phyloP scores from a whole-genome alignment of 2,329 filamentous ascomycete species.

The Pseudonectria foliicola region DNA sequence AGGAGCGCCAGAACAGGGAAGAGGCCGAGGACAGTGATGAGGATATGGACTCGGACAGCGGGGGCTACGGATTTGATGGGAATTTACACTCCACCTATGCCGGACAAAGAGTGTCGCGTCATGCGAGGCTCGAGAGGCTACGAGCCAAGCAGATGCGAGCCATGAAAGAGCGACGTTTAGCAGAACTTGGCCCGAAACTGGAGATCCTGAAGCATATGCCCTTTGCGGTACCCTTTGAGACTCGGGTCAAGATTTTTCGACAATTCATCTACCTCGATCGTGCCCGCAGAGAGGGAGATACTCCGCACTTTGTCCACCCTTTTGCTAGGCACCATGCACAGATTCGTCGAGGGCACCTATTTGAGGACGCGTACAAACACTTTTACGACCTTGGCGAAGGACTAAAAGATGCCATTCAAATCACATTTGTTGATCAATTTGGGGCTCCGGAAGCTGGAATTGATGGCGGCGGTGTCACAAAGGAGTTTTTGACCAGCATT shows the following conservation, averaged over 20 bases:
- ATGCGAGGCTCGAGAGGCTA: conserved; percentile 56
- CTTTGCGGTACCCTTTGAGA: conserved; percentile 90
- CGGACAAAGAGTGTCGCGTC: conserved; percentile 54
- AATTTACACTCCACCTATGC: conserved; percentile 32
- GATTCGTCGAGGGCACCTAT: conserved; percentile 71
- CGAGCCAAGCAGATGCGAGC: conserved; percentile 58
- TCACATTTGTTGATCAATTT: conserved; percentile 91
- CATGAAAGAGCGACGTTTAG: conserved; percentile 63
- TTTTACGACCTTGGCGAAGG: conserved; percentile 77
- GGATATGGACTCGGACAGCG: conserved; percentile 21
- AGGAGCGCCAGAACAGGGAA: conserved; percentile 65
- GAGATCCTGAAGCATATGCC: conserved; percentile 95
- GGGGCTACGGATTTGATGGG: conserved; percentile 22
- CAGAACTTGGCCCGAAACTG: conserved; percentile 74
- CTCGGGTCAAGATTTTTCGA: conserved; percentile 84
- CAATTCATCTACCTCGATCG: conserved; percentile 79
- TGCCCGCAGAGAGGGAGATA: conserved; percentile 16
- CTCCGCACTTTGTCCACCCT: conserved; percentile 17
- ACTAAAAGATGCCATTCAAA: conserved; percentile 91
- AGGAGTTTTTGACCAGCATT: conserved; percentile 88
- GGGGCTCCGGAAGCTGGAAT: conserved; percentile 84
- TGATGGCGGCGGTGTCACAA: conserved; percentile 93
- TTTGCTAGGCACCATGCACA: conserved; percentile 64
- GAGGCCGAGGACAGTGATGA: conserved; percentile 31
- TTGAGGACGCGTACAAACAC: conserved; percentile 76